phyloP scores from a whole-genome alignment of 768 basidiomycete genomes.

The Plicaturopsis crispa region DNA sequence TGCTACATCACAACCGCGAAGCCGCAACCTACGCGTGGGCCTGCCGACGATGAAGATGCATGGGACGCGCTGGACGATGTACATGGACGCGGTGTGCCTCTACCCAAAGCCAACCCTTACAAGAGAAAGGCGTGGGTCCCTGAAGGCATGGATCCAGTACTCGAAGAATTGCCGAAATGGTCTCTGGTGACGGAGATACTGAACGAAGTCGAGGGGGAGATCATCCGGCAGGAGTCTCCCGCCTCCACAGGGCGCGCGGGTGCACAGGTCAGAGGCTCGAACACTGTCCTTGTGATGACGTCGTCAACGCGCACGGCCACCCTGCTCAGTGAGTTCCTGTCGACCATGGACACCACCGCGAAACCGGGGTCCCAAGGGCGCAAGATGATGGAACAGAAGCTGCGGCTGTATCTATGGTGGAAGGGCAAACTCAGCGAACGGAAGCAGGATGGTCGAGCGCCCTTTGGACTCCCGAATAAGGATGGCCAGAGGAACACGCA shows the following conservation, averaged over 20 bases:
- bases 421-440: conserved; percentile 44
- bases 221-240: conserved; percentile 50
- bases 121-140: conserved; percentile 58
- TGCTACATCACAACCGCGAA: conserved; percentile 54
- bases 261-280: conserved; percentile 38
- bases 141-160: conserved; percentile 69
- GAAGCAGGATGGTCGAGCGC: conserved; percentile 25
- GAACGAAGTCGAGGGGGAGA: conserved; percentile 86
- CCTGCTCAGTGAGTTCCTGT: conserved; percentile 75
- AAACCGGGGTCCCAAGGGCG: conserved; percentile 59
- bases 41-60: conserved; percentile 62
- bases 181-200: conserved; percentile 74
- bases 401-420: conserved; percentile 75
- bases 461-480: conserved; percentile 18
- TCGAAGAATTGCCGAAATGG: conserved; percentile 98
- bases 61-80: conserved; percentile 69
- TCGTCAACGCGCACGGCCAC: conserved; percentile 69
- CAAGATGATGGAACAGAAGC: conserved; percentile 71
- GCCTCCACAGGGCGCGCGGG: conserved; percentile 9
- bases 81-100: conserved; percentile 27
- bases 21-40: conserved; percentile 19
- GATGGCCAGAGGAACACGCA: conserved; percentile 15
- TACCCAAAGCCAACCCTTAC: no score
- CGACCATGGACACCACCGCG: conserved; percentile 48
- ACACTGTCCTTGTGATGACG: conserved; percentile 85